A percentile compares a stretch with the other conserved stretches of the same genome.
phyloP scores from a whole-genome alignment of 2,329 filamentous ascomycete species.

The Chalaropsis ovoidea region DNA sequence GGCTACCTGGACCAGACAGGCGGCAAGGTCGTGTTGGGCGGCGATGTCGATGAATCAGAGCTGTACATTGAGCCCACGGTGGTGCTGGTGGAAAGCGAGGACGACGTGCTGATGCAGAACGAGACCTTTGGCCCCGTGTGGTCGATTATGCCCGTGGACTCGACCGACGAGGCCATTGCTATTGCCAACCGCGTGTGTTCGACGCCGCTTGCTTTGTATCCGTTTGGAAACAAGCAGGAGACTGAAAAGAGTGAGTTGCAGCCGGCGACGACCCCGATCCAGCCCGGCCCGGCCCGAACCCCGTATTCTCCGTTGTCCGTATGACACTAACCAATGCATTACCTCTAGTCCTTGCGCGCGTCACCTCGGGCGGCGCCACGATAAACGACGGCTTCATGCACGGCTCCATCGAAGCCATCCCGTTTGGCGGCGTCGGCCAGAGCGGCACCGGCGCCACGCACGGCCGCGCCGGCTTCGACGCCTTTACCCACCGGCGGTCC shows the following conservation, averaged over 20 bases:
- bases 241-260: conserved; percentile 55
- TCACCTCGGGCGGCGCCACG: conserved; percentile 58
- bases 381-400: conserved; percentile 62
- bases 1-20: conserved; percentile 75
- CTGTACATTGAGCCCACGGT: conserved; percentile 86
- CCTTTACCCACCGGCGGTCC: conserved; percentile 50
- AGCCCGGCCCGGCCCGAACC: too few relatives aligned
- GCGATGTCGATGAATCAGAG: conserved; percentile 66
- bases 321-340: conserved; percentile 1
- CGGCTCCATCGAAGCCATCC: conserved; percentile 56
- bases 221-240: conserved; percentile 74
- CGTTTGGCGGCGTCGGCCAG: conserved; percentile 76
- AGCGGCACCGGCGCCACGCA: conserved; percentile 69
- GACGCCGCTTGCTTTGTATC: conserved; percentile 74
- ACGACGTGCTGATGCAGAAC: conserved; percentile 68
- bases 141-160: conserved; percentile 65
- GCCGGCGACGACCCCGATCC: background rate
- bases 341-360: conserved; percentile 45
- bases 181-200: conserved; percentile 71
- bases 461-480: conserved; percentile 62
- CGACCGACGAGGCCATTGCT: conserved; percentile 74
- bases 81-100: conserved; percentile 64
- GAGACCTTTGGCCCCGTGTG: conserved; percentile 94
- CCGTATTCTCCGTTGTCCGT: background rate
- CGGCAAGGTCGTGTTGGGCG: conserved; percentile 80